Evolutionary conservation across 176 grass and related monocot genomes (phyloP).

Genomic region (Aegilops speltoides): DNA sequence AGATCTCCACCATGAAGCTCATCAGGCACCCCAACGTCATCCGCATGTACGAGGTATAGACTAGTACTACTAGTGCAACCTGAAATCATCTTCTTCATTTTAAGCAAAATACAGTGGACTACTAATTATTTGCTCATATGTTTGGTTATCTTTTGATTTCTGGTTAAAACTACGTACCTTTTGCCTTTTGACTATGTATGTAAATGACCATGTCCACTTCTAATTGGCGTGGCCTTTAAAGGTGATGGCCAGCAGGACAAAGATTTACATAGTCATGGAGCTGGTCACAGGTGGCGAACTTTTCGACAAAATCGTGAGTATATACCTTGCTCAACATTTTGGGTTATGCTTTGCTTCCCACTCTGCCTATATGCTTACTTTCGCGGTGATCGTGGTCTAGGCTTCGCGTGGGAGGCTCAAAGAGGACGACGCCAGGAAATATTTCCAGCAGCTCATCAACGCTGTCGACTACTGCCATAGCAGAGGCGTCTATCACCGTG

Average conservation of each 20-base stretch:
- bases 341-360: neutral
- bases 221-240: conserved; percentile 20
- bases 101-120: too few species aligned
- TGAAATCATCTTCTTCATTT: too few species aligned
- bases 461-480: conserved; percentile 99
- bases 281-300: conserved; percentile 91
- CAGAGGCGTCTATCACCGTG: conserved; percentile 90
- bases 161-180: neutral
- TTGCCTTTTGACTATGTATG: conserved; percentile 15
- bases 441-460: conserved; percentile 96
- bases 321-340: neutral
- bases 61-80: too few species aligned
- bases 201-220: conserved; percentile 3
- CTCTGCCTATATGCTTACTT: conserved; percentile 17
- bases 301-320: conserved; percentile 92
- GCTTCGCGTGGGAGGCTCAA: conserved; percentile 75
- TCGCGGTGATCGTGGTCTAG: conserved; percentile 23
- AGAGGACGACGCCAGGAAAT: conserved; percentile 96
- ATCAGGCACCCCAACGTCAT: conserved; percentile 97
- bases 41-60: conserved; percentile 78
- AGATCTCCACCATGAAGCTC: conserved; percentile 99
- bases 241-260: conserved; percentile 99
- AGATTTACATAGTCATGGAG: conserved; percentile 98
- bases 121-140: too few species aligned
- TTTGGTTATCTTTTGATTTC: neutral